Evolutionary conservation across 73 alveolate species (phyloP).

Genomic region (Tetrahymena elliotti): DNA sequence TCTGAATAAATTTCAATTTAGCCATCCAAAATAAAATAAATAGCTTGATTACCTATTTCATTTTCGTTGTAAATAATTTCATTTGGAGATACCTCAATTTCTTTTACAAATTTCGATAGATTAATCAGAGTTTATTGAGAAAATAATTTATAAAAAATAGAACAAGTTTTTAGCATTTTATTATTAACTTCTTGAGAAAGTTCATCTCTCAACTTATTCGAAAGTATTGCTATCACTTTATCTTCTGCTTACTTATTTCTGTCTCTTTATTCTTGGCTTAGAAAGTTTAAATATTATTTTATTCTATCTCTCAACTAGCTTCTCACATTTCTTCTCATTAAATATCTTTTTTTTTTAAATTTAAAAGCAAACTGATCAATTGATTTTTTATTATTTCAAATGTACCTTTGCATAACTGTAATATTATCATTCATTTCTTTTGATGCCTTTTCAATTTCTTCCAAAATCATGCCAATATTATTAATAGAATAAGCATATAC

Average conservation of each 20-base stretch:
- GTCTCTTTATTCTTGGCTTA: background rate
- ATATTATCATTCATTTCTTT: background rate
- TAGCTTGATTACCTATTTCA: background rate
- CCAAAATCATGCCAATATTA: constrained; percentile 28
- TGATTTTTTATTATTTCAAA: too few species aligned
- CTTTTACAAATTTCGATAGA: background rate
- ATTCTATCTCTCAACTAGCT: background rate
- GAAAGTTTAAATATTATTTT: background rate
- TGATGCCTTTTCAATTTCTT: background rate
- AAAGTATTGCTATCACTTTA: background rate
- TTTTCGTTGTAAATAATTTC: background rate
- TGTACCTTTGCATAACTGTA: background rate
- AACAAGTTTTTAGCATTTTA: background rate
- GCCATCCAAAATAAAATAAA: background rate
- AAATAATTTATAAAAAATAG: background rate
- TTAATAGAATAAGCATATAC: constrained; percentile 33
- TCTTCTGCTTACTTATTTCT: background rate
- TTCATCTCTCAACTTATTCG: background rate
- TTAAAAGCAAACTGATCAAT: background rate
- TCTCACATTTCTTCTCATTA: background rate
- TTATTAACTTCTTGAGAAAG: background rate
- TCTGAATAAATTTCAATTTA: background rate
- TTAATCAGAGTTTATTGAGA: background rate
- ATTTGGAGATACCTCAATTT: background rate
- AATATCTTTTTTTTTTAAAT: background rate